These are phyloP conservation scores for Colletotrichum cordylinicola DNA, from an alignment of 2,329 filamentous ascomycete genomes.

Conservation along the genomic window DNA sequence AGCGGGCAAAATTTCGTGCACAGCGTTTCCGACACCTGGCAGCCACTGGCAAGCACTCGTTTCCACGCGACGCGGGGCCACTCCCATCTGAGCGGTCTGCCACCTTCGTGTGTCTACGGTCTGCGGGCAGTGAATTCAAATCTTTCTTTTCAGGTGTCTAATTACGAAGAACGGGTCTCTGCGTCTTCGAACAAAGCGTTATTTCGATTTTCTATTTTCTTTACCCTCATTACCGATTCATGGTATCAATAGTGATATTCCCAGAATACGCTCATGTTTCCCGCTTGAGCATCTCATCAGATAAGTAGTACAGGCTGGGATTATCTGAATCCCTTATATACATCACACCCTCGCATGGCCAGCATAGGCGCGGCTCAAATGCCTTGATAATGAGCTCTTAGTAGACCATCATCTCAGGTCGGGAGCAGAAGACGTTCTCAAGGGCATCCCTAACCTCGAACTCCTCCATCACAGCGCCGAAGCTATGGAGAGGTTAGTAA, in stretches of 20 bases:
- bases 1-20: constrained; percentile 24
- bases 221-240: background rate
- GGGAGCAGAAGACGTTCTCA: constrained; percentile 66
- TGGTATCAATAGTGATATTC: constrained; percentile 9
- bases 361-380: background rate
- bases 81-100: background rate
- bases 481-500: constrained; percentile 42
- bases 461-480: constrained; percentile 69
- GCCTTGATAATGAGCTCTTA: background rate
- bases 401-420: constrained; percentile 19
- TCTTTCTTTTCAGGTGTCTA: background rate
- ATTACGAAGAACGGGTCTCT: background rate
- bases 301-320: background rate
- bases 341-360: no score
- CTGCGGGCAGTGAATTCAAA: no score
- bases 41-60: constrained; percentile 1
- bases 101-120: background rate
- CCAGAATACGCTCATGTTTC: background rate
- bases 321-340: background rate
- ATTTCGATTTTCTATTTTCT: background rate
- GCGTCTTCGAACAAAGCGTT: no score
- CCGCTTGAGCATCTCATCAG: background rate
- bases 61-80: constrained; percentile 11
- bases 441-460: constrained; percentile 80
- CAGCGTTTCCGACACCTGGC: constrained; percentile 4